Conservation (phyloP, 1,284 basidiomycete species). For the Fomitopsis palustris region DNA sequence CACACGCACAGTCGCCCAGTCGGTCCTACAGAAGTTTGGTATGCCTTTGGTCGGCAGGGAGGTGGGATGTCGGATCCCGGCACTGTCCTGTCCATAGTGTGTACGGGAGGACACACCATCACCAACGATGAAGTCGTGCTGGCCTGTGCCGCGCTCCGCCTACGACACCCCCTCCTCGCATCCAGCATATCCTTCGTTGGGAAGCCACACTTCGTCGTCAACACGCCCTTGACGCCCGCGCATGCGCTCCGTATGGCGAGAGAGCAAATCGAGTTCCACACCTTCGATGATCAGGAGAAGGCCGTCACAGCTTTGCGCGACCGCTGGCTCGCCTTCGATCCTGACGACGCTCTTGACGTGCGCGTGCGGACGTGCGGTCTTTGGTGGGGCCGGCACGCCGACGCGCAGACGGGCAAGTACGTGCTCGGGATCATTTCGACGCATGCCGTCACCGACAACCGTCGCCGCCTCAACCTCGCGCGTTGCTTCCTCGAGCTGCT, state of each 20-base stretch:
- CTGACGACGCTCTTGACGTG: not conserved
- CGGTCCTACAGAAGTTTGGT: too few relatives aligned
- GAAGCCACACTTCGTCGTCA: not conserved
- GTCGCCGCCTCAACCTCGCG: not conserved
- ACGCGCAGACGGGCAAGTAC: not conserved
- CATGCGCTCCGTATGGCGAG: not conserved
- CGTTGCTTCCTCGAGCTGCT: constrained; percentile 2
- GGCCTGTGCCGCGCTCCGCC: not conserved
- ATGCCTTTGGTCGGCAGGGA: too few relatives aligned
- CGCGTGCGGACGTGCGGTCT: not conserved
- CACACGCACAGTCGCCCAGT: too few relatives aligned
- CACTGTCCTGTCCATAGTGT: not conserved
- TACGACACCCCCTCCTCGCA: not conserved
- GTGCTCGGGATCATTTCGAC: not conserved
- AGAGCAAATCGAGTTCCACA: not conserved
- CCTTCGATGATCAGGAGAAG: not conserved
- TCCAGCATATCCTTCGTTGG: not conserved
- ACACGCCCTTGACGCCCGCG: not conserved
- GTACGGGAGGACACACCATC: not conserved
- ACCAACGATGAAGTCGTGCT: not conserved
- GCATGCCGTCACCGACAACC: not conserved
- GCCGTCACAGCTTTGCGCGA: not conserved
- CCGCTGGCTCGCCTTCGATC: not conserved
- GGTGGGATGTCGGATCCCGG: too few relatives aligned
- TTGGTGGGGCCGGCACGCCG: not conserved